phyloP scores from a whole-genome alignment of 371 early-diverging fungal species.

The Nematocida homosporus region DNA sequence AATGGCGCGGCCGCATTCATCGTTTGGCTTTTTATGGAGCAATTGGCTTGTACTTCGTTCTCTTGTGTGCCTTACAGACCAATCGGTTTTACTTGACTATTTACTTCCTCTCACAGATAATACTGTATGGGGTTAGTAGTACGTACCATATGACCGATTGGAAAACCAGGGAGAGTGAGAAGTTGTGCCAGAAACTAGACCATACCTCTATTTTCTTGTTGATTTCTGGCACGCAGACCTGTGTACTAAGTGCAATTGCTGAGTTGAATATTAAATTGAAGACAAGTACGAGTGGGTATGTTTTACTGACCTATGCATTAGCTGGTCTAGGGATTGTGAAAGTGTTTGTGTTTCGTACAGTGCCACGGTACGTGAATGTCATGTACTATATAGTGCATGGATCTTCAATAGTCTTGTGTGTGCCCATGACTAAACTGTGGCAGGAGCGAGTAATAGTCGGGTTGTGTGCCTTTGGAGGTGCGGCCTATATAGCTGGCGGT shows the following conservation, averaged over 20 bases:
- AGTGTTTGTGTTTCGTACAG: constrained; percentile 51
- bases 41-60: constrained; percentile 7
- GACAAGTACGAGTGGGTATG: constrained; percentile 20
- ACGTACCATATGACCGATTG: constrained; percentile 64
- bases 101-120: constrained; percentile 63
- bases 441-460: constrained; percentile 24
- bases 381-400: constrained; percentile 67
- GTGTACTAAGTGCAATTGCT: constrained; percentile 52
- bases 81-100: constrained; percentile 32
- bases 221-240: constrained; percentile 68
- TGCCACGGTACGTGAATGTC: constrained; percentile 62
- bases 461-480: constrained; percentile 63
- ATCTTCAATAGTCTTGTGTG: constrained; percentile 60
- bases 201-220: constrained; percentile 68
- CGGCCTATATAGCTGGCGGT: constrained; percentile 66
- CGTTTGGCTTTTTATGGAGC: constrained; percentile 63
- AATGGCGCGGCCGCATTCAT: constrained; percentile 65
- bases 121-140: constrained; percentile 67
- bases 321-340: constrained; percentile 63
- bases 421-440: constrained; percentile 41
- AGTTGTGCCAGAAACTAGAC: constrained; percentile 60
- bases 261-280: constrained; percentile 1
- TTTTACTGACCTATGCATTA: constrained; percentile 62
- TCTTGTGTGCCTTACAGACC: neutral
- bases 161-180: constrained; percentile 55